Evolutionary conservation across 305 asterid species (phyloP), one percentile per base, ranked within the genome.

Genomic region (Fraxinus paxiana): DNA sequence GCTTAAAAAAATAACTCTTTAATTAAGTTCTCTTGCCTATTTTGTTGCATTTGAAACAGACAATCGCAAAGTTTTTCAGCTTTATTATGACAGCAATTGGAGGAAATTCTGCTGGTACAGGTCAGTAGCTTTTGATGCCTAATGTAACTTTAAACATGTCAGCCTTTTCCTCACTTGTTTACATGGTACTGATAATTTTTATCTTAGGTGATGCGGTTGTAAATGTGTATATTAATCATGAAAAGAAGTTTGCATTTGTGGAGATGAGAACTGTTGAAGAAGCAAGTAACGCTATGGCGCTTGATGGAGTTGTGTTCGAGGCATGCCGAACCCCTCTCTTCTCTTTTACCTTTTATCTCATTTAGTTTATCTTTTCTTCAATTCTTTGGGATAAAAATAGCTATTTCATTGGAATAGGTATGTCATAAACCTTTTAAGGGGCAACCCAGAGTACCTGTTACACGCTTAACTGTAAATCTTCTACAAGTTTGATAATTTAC

Each of bases 191-290:
- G 30, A 79, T 20, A 75, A 67, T 35, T 28, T 71, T 28, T 81
- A 79, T 83, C 79, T 73, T 86, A 94, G 98, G 98, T 77, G 98
- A 94, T 86, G 96, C 98, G 78, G 98, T 94, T 13, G 92, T 94
- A 80, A 94, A 94, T 89, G 98, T 94, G 78, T 93, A 93, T 86
- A 93, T 94, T 76, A 94, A 93, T 85, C 96, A 94, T 80, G 98
- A 94, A 91, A 94, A 94, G 88, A 94, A 94, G 84, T 94, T 94
- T 87, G 98, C 98, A 26, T 93, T 94, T 87, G 98, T 94, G 87
- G 98, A 94, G 91, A 94, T 94, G 98, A 91, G 98, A 84, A 90
- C 97, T 30, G 97, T 94, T 63, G 98, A 94, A 88, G 98, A 94
- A 87, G 98, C 98, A 76, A 94, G 98, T 81, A 94, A 94, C 31